Evolutionary conservation across 1,284 basidiomycete species (phyloP), one percentile per base, ranked within the genome.

Genomic region (Gomphus bonarii): DNA sequence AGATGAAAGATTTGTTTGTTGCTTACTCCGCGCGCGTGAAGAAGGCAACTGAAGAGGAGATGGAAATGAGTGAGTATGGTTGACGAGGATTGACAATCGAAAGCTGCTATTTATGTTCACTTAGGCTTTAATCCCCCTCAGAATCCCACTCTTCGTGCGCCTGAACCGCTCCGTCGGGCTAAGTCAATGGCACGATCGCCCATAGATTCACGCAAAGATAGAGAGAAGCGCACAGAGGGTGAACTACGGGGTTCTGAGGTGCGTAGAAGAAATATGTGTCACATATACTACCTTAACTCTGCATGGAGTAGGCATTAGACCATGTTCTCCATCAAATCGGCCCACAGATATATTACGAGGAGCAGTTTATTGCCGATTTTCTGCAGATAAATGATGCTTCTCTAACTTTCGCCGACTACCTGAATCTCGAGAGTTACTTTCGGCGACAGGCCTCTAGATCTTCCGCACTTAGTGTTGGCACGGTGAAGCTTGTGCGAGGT

Each of bases 331-430:
- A 87, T 50, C 85, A 90, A 68, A 77, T 97, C 5, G 78, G 86
- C 6, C 83, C 84, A 2, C 77, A 88, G 54, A 77, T 98, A 14
- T 82, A 85, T 58, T 80, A 80, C 10, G 95, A 99, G 71, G 84
- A 90, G 66, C 84, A 84, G 16, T 98, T 98, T 70, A 84, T 98
- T 61, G 81, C 85, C 9, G 90, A 95, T 63, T 94, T 98, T 68
- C 73, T 99, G 47, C 93, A 95, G 67, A 88, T 97, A 66, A 87
- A 89, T 61, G 91, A 95, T 65, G 81, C 84, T 47, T 84, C 84
- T 25, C 77, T 91, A 18, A 97, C 95, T 0, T 99, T 94, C 70
- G 95, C 95, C 9, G 95, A 98, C 70, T 95, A 97, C 65, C 91
- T 94, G 82, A 84, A 86, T 50, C 73, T 99, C 60, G 95, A 98